phyloP scores from a whole-genome alignment of 352 stramenopile genomes.

The Globisporangium cystogenes region DNA sequence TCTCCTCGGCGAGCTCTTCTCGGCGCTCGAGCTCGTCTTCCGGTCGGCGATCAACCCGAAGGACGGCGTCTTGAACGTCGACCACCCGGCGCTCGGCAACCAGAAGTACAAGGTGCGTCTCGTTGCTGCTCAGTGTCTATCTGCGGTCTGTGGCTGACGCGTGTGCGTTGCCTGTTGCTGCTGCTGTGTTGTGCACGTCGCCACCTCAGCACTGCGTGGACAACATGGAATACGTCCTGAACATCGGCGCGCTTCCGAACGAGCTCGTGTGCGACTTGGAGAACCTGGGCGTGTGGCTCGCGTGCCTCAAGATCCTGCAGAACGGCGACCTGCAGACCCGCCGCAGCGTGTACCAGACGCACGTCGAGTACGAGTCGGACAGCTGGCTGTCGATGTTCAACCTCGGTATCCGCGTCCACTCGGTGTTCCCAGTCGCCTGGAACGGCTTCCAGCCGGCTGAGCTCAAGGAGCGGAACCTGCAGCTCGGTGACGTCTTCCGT shows the following conservation, averaged over 20 bases:
- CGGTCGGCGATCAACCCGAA: constrained; percentile 41
- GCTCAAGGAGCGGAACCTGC: constrained; percentile 20
- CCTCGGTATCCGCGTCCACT: constrained; percentile 82
- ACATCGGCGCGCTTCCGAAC: constrained; percentile 65
- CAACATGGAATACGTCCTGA: constrained; percentile 86
- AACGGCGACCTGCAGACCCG: constrained; percentile 71
- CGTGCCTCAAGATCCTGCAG: constrained; percentile 54
- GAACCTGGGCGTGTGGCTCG: constrained; percentile 71
- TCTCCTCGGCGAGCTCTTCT: constrained; percentile 60
- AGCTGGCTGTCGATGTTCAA: constrained; percentile 89
- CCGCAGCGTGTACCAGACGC: constrained; percentile 60
- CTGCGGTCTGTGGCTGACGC: not conserved
- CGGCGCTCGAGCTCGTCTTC: constrained; percentile 59
- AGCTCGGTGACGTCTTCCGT: constrained; percentile 41
- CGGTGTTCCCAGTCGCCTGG: constrained; percentile 76
- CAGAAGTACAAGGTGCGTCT: constrained; percentile 83
- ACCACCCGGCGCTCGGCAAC: constrained; percentile 71
- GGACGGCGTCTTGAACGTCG: constrained; percentile 41
- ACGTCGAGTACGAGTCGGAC: constrained; percentile 87
- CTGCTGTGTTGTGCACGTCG: not conserved
- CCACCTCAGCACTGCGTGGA: constrained; percentile 67
- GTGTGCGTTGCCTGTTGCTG: constrained; percentile 6
- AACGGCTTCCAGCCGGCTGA: constrained; percentile 48
- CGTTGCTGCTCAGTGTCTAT: not conserved
- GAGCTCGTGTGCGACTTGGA: constrained; percentile 69